Conservation (phyloP, 768 basidiomycete species). For the Suillus tomentosus region DNA sequence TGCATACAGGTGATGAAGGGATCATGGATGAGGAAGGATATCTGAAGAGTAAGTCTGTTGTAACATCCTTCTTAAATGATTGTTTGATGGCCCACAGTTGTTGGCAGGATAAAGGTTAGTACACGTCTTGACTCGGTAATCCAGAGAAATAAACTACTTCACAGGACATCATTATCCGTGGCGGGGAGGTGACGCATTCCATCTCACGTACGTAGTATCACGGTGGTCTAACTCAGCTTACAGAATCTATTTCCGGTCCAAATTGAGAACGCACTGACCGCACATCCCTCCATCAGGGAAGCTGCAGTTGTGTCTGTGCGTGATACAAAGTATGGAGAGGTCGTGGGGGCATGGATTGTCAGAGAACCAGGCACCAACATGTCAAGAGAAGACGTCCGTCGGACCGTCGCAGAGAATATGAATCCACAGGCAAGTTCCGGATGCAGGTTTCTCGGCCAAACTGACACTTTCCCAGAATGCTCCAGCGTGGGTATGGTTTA, state of each 20-base stretch:
- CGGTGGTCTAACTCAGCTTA: not conserved
- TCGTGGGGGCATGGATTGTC: constrained; percentile 79
- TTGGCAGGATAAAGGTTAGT: constrained; percentile 77
- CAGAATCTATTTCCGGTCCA: constrained; percentile 84
- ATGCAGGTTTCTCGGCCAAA: not conserved
- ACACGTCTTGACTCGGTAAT: not conserved
- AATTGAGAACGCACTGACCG: constrained; percentile 74
- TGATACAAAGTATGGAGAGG: constrained; percentile 69
- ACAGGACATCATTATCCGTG: constrained; percentile 83
- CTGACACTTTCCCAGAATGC: constrained; percentile 54
- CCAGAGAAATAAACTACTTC: constrained; percentile 3
- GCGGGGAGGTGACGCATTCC: constrained; percentile 62
- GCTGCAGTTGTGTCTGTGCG: constrained; percentile 76
- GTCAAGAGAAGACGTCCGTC: constrained; percentile 54
- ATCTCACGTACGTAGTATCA: not conserved
- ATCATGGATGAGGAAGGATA: constrained; percentile 85
- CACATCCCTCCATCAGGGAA: constrained; percentile 60
- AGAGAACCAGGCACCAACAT: constrained; percentile 41
- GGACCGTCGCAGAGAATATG: constrained; percentile 57
- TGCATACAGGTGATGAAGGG: constrained; percentile 83
- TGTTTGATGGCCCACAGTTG: constrained; percentile 47
- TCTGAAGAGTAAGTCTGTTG: constrained; percentile 53
- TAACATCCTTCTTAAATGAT: constrained; percentile 1
- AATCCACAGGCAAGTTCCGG: constrained; percentile 69
- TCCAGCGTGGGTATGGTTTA: constrained; percentile 83